Evolutionary conservation across 2,329 filamentous ascomycete species (phyloP).

Genomic region (Fusarium scirpi): DNA sequence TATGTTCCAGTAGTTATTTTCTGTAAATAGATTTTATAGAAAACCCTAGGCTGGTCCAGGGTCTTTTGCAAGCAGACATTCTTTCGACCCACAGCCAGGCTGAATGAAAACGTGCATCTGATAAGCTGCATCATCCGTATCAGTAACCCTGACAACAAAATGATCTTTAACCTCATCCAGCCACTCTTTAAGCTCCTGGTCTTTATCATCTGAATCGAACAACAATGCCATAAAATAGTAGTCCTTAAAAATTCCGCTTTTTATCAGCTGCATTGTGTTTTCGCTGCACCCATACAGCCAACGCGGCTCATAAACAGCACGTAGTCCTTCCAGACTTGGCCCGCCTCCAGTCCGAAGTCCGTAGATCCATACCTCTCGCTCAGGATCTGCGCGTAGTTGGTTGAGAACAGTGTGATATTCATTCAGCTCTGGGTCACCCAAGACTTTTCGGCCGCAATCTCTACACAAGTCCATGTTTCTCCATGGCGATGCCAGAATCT

Average conservation of each 20-base stretch:
- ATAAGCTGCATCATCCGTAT: neutral
- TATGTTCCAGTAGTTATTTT: neutral
- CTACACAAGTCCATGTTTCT: neutral
- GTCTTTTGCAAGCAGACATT: neutral
- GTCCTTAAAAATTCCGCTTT: fast-evolving
- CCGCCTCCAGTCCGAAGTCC: neutral
- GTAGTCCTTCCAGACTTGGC: neutral
- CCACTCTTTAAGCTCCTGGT: neutral
- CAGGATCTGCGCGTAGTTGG: neutral
- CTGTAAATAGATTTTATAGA: neutral
- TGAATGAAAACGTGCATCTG: neutral
- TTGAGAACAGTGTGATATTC: neutral
- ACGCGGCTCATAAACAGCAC: neutral
- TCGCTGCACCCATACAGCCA: neutral
- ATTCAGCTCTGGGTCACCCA: neutral
- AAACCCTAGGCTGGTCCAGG: neutral
- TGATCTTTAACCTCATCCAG: neutral
- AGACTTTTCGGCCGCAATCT: neutral
- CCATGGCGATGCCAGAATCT: neutral
- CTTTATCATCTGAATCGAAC: neutral
- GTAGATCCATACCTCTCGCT: neutral
- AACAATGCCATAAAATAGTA: neutral
- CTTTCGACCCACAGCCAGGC: neutral
- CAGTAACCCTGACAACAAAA: neutral
- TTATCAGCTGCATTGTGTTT: neutral